Evolutionary conservation across 2,329 filamentous ascomycete genomes (phyloP).

Genomic region (Fusarium metavorans): DNA sequence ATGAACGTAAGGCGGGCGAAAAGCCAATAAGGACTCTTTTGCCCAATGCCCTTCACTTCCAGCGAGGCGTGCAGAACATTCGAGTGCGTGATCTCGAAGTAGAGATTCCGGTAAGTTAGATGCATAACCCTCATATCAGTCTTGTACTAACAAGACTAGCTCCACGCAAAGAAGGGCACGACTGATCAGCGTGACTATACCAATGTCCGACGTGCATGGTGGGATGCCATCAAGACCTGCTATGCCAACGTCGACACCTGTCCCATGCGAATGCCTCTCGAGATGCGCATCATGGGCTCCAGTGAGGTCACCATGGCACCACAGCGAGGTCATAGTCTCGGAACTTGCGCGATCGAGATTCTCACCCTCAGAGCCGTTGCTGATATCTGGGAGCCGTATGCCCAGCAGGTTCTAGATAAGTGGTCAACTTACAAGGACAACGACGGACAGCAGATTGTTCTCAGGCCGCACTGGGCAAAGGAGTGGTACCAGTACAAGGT

Average conservation of each 20-base stretch:
- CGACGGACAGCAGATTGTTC: not conserved
- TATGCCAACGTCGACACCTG: slow-evolving; percentile 20
- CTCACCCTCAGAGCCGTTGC: not conserved
- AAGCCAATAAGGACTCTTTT: not conserved
- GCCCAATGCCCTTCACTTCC: not conserved
- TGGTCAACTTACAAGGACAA: not conserved
- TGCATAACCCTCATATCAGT: not conserved
- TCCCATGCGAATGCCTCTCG: slow-evolving; percentile 27
- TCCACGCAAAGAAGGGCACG: not conserved
- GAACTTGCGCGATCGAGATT: slow-evolving; percentile 15
- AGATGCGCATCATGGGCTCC: slow-evolving; percentile 27
- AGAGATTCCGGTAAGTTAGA: not conserved
- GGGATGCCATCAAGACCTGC: slow-evolving; percentile 11
- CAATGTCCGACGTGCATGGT: slow-evolving; percentile 17
- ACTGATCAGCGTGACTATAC: not conserved
- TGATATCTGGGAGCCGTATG: not conserved
- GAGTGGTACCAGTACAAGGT: slow-evolving; percentile 1
- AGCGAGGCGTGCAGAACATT: not conserved
- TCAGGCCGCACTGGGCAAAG: not conserved
- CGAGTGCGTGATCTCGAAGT: not conserved
- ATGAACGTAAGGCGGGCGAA: not conserved
- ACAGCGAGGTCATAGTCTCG: slow-evolving; percentile 10
- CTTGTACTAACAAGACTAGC: not conserved
- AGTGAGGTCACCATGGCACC: slow-evolving; percentile 24
- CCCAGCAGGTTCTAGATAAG: not conserved